A percentile compares a stretch with the other conserved stretches of the same genome.
phyloP scores from a whole-genome alignment of 371 early-diverging fungal species.

The Mucor ambiguus region DNA sequence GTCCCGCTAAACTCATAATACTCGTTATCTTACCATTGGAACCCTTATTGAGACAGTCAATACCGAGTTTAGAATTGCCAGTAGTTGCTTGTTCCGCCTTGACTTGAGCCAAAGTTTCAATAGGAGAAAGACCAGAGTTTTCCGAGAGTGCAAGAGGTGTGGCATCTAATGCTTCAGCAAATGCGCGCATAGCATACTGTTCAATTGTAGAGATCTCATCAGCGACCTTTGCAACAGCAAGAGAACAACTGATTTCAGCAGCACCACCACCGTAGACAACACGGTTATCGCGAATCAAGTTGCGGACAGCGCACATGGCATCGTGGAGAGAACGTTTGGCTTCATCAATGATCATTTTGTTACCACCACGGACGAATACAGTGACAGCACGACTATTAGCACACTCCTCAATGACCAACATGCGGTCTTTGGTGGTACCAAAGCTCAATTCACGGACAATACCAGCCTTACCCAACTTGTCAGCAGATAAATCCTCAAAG shows the following conservation, averaged over 20 bases:
- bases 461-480: conserved; percentile 96
- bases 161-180: conserved; percentile 96
- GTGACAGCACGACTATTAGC: conserved; percentile 98
- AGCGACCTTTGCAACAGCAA: conserved; percentile 93
- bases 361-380: conserved; percentile 98
- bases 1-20: not conserved
- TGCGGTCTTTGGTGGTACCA: conserved; percentile 98
- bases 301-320: conserved; percentile 99
- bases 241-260: conserved; percentile 95
- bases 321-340: conserved; percentile 99
- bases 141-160: conserved; percentile 97
- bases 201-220: conserved; percentile 92
- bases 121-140: conserved; percentile 97
- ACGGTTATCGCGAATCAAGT: conserved; percentile 95
- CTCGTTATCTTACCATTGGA: conserved; percentile 62
- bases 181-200: conserved; percentile 98
- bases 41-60: conserved; percentile 94
- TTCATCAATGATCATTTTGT: conserved; percentile 99
- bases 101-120: conserved; percentile 93
- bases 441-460: conserved; percentile 93
- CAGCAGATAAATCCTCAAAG: conserved; percentile 94
- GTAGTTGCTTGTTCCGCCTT: conserved; percentile 93
- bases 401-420: conserved; percentile 99
- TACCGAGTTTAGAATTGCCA: conserved; percentile 87
- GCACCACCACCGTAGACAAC: conserved; percentile 99